Evolutionary conservation across 345 rosid species (phyloP).

Genomic region (Eutrema heterophyllum): DNA sequence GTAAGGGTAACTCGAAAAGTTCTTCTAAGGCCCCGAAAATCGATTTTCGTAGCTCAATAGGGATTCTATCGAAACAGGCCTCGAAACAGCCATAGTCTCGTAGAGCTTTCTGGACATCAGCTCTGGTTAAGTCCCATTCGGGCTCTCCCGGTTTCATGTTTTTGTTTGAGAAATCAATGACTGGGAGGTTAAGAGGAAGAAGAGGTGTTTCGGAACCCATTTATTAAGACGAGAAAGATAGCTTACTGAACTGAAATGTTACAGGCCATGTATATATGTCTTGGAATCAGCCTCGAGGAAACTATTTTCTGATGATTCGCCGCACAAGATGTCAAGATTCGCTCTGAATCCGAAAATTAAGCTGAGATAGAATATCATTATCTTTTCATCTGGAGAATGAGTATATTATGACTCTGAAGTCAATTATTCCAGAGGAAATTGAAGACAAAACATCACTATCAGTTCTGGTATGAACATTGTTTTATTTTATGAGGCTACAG

Average conservation of each 20-base stretch:
- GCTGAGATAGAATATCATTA: neutral
- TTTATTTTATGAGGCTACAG: neutral
- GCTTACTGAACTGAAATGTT: neutral
- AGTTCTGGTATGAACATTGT: neutral
- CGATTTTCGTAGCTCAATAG: slow-evolving; percentile 32
- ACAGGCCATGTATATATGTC: neutral
- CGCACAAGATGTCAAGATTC: neutral
- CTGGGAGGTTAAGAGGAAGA: slow-evolving; percentile 30
- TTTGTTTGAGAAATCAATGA: slow-evolving; percentile 41
- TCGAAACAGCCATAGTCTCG: slow-evolving; percentile 67
- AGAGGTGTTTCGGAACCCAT: slow-evolving; percentile 41
- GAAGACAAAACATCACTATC: neutral
- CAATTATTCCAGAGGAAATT: slow-evolving; percentile 1
- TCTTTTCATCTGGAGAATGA: neutral
- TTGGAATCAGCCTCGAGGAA: slow-evolving; percentile 1
- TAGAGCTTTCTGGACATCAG: slow-evolving; percentile 39
- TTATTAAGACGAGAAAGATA: neutral
- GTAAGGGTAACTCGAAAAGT: slow-evolving; percentile 53
- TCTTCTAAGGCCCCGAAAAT: slow-evolving; percentile 38
- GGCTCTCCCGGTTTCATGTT: slow-evolving; percentile 35
- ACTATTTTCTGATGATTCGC: slow-evolving; percentile 15
- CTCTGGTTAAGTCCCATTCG: slow-evolving; percentile 41
- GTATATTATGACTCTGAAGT: neutral
- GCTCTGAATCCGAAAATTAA: neutral
- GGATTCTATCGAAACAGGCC: slow-evolving; percentile 40